Evolutionary conservation across 306 rosid species (phyloP).

Genomic region (Dalbergia oliveri): DNA sequence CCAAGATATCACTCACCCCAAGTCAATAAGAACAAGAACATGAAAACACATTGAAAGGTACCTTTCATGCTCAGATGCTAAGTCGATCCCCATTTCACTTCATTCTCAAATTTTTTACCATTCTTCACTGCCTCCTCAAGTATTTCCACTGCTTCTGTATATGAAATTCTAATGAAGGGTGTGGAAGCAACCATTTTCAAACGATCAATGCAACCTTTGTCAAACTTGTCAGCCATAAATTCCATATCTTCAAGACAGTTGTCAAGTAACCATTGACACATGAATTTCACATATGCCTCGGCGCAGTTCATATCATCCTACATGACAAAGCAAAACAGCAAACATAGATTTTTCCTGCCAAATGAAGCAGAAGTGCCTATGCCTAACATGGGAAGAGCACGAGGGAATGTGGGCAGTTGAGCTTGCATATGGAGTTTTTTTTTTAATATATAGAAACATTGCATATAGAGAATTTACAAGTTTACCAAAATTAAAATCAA

Average conservation of each 20-base stretch:
- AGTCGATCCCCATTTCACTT: slow-evolving; percentile 93
- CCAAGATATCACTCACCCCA: slow-evolving; percentile 32
- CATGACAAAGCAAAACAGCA: slow-evolving; percentile 30
- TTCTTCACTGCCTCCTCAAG: slow-evolving; percentile 79
- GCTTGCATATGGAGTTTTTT: not conserved
- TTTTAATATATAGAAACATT: not conserved
- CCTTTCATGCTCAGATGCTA: slow-evolving; percentile 99
- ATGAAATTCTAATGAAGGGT: slow-evolving; percentile 76
- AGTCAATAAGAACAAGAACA: slow-evolving; percentile 25
- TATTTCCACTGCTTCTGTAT: slow-evolving; percentile 88
- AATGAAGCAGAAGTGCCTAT: slow-evolving; percentile 15
- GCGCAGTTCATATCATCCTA: slow-evolving; percentile 99
- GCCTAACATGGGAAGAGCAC: not conserved
- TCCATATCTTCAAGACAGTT: slow-evolving; percentile 89
- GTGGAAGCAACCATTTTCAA: slow-evolving; percentile 84
- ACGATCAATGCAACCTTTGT: slow-evolving; percentile 82
- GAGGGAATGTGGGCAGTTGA: not conserved
- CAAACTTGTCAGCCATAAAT: slow-evolving; percentile 86
- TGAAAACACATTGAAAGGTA: slow-evolving; percentile 38
- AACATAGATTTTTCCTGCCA: slow-evolving; percentile 26
- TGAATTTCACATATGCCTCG: slow-evolving; percentile 85
- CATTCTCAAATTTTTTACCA: slow-evolving; percentile 90
- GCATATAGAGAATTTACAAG: not conserved
- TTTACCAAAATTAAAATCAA: too few species aligned
- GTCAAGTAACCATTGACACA: slow-evolving; percentile 94